These are phyloP conservation scores for Phialophora macrospora DNA, from an alignment of 2,329 filamentous ascomycete species.

Conservation along the genomic window DNA sequence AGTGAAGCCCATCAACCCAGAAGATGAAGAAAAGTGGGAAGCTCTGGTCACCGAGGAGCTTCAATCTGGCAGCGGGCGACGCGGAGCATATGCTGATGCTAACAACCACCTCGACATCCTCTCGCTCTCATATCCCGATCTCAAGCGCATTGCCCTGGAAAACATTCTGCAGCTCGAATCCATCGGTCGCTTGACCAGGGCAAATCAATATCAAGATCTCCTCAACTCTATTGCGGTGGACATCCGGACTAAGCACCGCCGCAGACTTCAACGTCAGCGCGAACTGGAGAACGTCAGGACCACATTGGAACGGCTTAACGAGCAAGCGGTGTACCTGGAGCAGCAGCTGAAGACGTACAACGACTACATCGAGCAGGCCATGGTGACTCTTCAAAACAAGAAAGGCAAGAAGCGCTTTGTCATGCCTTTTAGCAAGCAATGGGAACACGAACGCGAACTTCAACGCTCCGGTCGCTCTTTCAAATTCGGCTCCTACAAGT, in stretches of 20 bases:
- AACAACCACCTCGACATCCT: slow-evolving; percentile 86
- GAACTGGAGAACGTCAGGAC: slow-evolving; percentile 72
- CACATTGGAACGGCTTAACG: slow-evolving; percentile 54
- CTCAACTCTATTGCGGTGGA: slow-evolving; percentile 95
- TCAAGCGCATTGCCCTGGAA: slow-evolving; percentile 91
- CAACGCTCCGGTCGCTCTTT: slow-evolving; percentile 90
- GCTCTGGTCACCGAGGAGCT: slow-evolving; percentile 82
- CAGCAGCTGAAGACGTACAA: slow-evolving; percentile 97
- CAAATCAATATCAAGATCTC: slow-evolving; percentile 97
- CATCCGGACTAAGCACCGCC: slow-evolving; percentile 94
- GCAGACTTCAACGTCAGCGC: slow-evolving; percentile 86
- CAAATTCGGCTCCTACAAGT: slow-evolving; percentile 98
- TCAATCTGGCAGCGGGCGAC: slow-evolving; percentile 67
- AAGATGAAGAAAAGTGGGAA: slow-evolving; percentile 90
- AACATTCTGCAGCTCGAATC: slow-evolving; percentile 91
- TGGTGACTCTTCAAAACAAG: slow-evolving; percentile 95
- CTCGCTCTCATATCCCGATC: slow-evolving; percentile 83
- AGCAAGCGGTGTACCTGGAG: slow-evolving; percentile 85
- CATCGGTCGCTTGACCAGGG: slow-evolving; percentile 78
- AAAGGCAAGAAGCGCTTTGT: slow-evolving; percentile 95
- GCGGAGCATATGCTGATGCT: slow-evolving; percentile 85
- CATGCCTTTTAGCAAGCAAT: slow-evolving; percentile 96
- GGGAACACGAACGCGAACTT: slow-evolving; percentile 96
- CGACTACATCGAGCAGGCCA: slow-evolving; percentile 98
- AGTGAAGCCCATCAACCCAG: slow-evolving; percentile 81